Percentiles rank a stretch among this genome's conserved stretches.
These are phyloP conservation scores for Cucurbita argyrosperma DNA, from an alignment of 306 rosid species.

Conservation along the genomic window DNA sequence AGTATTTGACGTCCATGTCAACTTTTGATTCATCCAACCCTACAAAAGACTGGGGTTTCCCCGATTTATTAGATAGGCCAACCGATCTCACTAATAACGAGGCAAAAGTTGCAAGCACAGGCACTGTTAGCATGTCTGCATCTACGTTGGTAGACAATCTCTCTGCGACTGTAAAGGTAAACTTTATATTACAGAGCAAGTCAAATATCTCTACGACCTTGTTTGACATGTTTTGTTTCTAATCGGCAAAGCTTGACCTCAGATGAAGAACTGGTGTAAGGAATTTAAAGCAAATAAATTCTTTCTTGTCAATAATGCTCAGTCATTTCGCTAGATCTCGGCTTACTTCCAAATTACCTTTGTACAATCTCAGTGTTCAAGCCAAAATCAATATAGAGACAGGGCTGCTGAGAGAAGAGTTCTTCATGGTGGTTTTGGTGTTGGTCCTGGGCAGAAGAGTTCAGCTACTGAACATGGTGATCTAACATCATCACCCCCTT, in stretches of 20 bases:
- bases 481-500: slow-evolving; percentile 22
- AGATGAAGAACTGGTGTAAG: background rate
- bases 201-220: background rate
- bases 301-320: background rate
- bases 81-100: background rate
- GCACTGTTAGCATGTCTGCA: slow-evolving; percentile 9
- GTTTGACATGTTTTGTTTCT: background rate
- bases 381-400: slow-evolving; percentile 41
- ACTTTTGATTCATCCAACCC: slow-evolving; percentile 74
- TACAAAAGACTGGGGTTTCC: slow-evolving; percentile 72
- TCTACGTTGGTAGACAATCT: background rate
- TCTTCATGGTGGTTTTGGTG: slow-evolving; percentile 67
- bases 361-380: slow-evolving; percentile 25
- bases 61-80: slow-evolving; percentile 34
- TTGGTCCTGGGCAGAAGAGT: slow-evolving; percentile 81
- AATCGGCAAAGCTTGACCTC: background rate
- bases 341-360: background rate
- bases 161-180: slow-evolving; percentile 33
- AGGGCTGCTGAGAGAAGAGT: slow-evolving; percentile 82
- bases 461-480: slow-evolving; percentile 9
- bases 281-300: background rate
- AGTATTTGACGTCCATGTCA: slow-evolving; percentile 44
- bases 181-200: background rate
- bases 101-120: slow-evolving; percentile 19
- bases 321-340: background rate